phyloP scores from a whole-genome alignment of 148 eudicot genomes.

The Rhododendron griersonianum region DNA sequence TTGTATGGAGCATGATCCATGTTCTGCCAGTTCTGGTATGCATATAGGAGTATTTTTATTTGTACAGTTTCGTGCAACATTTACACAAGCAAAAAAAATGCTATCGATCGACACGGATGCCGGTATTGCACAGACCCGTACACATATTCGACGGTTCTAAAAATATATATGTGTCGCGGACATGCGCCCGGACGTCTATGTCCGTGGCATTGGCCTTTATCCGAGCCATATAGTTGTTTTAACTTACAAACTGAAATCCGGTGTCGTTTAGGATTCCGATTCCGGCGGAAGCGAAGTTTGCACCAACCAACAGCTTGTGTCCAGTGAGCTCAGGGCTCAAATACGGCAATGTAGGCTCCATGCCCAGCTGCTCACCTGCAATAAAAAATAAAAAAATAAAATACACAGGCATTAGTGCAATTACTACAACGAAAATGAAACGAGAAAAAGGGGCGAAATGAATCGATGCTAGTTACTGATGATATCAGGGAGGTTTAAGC shows the following conservation, averaged over 20 bases:
- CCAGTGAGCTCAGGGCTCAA: conserved; percentile 48
- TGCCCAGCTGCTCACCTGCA: conserved; percentile 51
- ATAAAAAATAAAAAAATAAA: neutral
- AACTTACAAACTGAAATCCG: conserved; percentile 73
- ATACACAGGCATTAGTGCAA: neutral
- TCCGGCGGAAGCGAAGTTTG: conserved; percentile 80
- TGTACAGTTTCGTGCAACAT: neutral
- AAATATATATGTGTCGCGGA: too few relatives aligned
- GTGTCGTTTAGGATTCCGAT: conserved; percentile 76
- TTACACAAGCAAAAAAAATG: neutral
- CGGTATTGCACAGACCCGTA: neutral
- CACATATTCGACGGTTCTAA: neutral
- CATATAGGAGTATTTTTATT: too few relatives aligned
- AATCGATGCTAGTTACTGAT: conserved; percentile 36
- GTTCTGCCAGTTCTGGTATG: too few relatives aligned
- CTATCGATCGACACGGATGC: neutral
- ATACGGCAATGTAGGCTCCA: conserved; percentile 45
- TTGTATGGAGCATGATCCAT: too few relatives aligned
- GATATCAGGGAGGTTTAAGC: conserved; percentile 57
- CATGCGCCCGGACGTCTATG: neutral
- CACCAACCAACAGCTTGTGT: conserved; percentile 50
- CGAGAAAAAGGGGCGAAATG: neutral
- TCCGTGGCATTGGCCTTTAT: neutral
- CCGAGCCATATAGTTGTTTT: neutral
- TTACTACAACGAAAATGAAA: neutral